Conservation (phyloP, 1,139 yeast species). For the Taiozyma onychis region DNA sequence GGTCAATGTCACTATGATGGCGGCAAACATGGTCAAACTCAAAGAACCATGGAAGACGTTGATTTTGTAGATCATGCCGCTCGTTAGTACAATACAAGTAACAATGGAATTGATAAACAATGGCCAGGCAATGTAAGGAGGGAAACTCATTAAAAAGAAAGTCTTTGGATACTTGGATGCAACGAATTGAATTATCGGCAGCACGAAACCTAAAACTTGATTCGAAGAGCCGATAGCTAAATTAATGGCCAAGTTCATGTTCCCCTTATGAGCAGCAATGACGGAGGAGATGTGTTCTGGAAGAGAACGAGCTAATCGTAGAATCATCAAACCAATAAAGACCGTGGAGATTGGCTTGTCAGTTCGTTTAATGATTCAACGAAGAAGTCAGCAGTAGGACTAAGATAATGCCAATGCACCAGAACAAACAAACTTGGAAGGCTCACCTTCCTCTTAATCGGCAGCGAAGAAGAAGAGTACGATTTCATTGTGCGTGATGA, state of each 20-base stretch:
- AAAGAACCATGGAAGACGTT: neutral
- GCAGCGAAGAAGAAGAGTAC: slow-evolving; percentile 27
- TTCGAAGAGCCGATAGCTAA: slow-evolving; percentile 19
- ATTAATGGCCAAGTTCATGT: slow-evolving; percentile 18
- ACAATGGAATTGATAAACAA: neutral
- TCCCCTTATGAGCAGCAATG: slow-evolving; percentile 19
- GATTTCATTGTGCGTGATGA: slow-evolving; percentile 58
- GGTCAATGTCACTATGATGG: neutral
- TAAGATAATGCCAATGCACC: slow-evolving; percentile 18
- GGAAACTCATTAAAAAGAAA: slow-evolving; percentile 14
- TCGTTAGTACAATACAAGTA: neutral
- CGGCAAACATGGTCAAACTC: neutral
- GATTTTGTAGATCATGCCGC: neutral
- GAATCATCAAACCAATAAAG: slow-evolving; percentile 20
- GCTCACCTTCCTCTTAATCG: slow-evolving; percentile 10
- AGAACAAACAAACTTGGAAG: slow-evolving; percentile 18
- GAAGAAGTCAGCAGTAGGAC: slow-evolving; percentile 35
- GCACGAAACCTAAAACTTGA: slow-evolving; percentile 20
- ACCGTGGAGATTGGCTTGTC: slow-evolving; percentile 18
- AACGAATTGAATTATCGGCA: slow-evolving; percentile 22
- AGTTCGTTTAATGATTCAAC: slow-evolving; percentile 40
- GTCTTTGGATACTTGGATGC: slow-evolving; percentile 18
- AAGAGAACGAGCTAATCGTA: slow-evolving; percentile 22
- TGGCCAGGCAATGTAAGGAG: neutral
- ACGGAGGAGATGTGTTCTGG: slow-evolving; percentile 22